phyloP scores from a whole-genome alignment of 1,139 yeast species.

The Diutina pseudorugosa region DNA sequence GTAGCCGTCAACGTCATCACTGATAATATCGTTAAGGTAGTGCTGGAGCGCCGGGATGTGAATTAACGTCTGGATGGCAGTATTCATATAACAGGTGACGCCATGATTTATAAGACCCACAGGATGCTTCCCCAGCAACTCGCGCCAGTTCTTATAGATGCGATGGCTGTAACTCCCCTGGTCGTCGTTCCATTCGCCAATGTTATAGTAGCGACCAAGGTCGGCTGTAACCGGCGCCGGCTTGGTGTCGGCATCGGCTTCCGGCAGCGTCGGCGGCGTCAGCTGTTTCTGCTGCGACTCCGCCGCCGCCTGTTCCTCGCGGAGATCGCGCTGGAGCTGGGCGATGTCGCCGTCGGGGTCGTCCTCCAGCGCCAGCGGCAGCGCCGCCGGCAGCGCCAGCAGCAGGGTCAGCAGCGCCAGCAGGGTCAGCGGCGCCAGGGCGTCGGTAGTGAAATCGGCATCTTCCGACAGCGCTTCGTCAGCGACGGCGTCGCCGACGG shows the following conservation, averaged over 20 bases:
- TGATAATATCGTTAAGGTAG: slow-evolving; percentile 29
- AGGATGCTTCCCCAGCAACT: slow-evolving; percentile 33
- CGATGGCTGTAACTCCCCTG: slow-evolving; percentile 42
- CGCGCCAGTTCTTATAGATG: slow-evolving; percentile 53
- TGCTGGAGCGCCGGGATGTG: slow-evolving; percentile 89
- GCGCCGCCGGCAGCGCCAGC: neutral
- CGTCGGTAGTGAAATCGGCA: neutral
- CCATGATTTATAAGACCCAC: slow-evolving; percentile 83
- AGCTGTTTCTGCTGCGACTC: neutral
- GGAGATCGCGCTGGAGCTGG: slow-evolving; percentile 5
- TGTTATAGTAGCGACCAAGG: slow-evolving; percentile 7
- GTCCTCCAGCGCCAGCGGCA: neutral
- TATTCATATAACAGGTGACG: slow-evolving; percentile 92
- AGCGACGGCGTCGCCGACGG: slow-evolving; percentile 1
- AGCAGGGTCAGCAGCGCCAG: neutral
- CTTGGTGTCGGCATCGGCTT: slow-evolving; percentile 6
- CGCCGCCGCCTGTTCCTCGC: slow-evolving; percentile 3
- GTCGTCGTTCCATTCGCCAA: slow-evolving; percentile 41
- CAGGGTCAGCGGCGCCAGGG: neutral
- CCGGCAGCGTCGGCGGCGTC: slow-evolving; percentile 1
- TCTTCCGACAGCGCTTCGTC: slow-evolving; percentile 1
- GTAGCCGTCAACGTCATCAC: slow-evolving; percentile 40
- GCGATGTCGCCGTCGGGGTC: slow-evolving; percentile 3
- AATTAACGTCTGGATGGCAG: slow-evolving; percentile 81
- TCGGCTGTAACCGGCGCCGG: slow-evolving; percentile 3